phyloP scores from a whole-genome alignment of 257 asterid species.

The Lithospermum erythrorhizon region DNA sequence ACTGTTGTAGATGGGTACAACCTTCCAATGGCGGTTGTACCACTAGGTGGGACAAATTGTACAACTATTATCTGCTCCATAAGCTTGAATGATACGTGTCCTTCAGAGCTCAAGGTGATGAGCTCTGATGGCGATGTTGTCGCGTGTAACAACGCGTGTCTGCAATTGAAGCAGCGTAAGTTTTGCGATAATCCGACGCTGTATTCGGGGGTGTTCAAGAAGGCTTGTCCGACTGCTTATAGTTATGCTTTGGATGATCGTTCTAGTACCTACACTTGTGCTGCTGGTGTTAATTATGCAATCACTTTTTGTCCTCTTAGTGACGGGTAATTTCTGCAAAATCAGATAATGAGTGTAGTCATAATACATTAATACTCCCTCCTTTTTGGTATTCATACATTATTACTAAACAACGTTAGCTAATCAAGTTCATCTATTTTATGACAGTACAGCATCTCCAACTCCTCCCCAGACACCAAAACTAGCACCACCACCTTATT shows the following conservation, averaged over 20 bases:
- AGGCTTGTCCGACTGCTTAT: neutral
- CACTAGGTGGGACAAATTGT: slow-evolving; percentile 71
- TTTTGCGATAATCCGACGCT: neutral
- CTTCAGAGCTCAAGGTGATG: neutral
- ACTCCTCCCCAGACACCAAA: neutral
- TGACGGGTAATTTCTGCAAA: neutral
- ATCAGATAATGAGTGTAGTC: too few relatives aligned
- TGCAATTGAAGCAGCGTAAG: neutral
- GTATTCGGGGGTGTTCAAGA: neutral
- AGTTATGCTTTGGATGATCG: neutral
- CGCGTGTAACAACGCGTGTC: neutral
- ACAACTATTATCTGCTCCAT: slow-evolving; percentile 45
- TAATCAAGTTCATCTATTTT: neutral
- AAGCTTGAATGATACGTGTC: slow-evolving; percentile 33
- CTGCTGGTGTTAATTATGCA: neutral
- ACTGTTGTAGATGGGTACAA: slow-evolving; percentile 92
- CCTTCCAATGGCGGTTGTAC: slow-evolving; percentile 76
- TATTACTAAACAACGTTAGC: too few relatives aligned
- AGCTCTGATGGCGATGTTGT: neutral
- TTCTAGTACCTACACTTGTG: neutral
- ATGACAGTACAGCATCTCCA: neutral
- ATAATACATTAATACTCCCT: too few relatives aligned
- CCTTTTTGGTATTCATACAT: too few relatives aligned
- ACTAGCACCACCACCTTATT: neutral
- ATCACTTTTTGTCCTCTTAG: neutral